Evolutionary conservation across 2,329 filamentous ascomycete species (phyloP), one percentile per base, ranked within the genome.

Genomic region (Elsinoe arachidis): DNA sequence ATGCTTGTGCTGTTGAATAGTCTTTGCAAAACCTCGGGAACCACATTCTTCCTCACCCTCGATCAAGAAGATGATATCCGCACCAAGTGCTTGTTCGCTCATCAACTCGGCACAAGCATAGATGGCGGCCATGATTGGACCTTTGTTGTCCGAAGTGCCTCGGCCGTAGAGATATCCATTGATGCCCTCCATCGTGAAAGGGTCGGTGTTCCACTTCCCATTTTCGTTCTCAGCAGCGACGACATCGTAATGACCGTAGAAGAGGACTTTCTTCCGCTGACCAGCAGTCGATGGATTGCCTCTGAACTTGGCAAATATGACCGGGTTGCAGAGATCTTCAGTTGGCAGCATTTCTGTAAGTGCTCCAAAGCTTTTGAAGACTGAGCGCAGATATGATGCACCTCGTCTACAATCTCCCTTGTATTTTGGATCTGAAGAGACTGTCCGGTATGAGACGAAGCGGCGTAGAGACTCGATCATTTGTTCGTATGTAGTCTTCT

Each of bases 181-280:
- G 57, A 90, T 83, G 3, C 93, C 93, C 53, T 86, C 86, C 67
- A 97, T 80, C n/a, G 85, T 80, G 69, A 97, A 99, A 0, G 93
- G 95, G 61, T 97, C 88, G 1, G 84, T 84, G 38, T 82, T 80
- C 93, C 93, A 99, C 63, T 89, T 92, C 37, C 82, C 81, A 58
- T 86, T 84, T 61, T 87, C 87, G 37, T 86, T 85, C 63, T 96
- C 90, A 0, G 93, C 93, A 0, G 90, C 82, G 2, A 99, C 93
- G 2, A 99, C 91, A 68, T 99, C 93, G 75, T 99, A 99, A 69
- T 99, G 93, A 0, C 95, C 93, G 67, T 99, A 99, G 69, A 99
- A 99, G 0, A 99, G 75, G 7, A 97, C 88, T 30, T 89, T 90
- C 73, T 93, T 96, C 15, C 88, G 81, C 23, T 82, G 77, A 23